These are phyloP conservation scores for Lodderomyces oxycetoniae DNA, from an alignment of 1,139 yeast genomes.

Conservation along the genomic window DNA sequence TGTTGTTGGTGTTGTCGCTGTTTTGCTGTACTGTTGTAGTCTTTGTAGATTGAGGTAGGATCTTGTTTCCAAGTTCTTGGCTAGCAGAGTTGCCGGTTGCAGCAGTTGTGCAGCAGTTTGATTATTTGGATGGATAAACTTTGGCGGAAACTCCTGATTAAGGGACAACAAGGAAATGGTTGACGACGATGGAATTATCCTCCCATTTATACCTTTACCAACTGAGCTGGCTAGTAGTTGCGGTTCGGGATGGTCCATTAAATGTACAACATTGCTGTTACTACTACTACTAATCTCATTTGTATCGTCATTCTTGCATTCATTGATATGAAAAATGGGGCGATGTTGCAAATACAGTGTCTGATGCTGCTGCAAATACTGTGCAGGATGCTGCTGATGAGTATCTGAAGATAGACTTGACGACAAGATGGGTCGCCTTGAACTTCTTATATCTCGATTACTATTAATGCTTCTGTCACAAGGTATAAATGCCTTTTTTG, in stretches of 20 bases:
- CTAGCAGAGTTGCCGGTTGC: conserved; percentile 7
- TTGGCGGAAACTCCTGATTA: conserved; percentile 18
- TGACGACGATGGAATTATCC: conserved; percentile 51
- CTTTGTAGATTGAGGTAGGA: conserved; percentile 15
- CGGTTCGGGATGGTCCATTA: conserved; percentile 47
- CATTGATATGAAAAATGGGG: conserved; percentile 7
- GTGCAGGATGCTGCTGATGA: conserved; percentile 2
- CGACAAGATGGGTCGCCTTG: no score
- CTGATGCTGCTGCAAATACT: conserved; percentile 3
- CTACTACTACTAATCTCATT: no score
- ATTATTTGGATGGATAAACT: conserved; percentile 2
- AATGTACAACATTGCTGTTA: conserved; percentile 1
- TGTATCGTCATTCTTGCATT: conserved; percentile 5
- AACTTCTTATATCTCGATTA: no score
- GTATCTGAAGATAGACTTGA: no score
- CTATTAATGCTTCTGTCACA: no score
- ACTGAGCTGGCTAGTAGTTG: conserved; percentile 51
- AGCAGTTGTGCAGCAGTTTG: conserved; percentile 6
- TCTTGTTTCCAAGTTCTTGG: conserved; percentile 6
- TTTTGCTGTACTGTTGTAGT: conserved; percentile 34
- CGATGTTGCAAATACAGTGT: conserved; percentile 5
- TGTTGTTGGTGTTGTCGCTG: conserved; percentile 8
- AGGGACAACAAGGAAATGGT: conserved; percentile 50
- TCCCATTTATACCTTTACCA: conserved; percentile 49
- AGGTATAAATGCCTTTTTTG: no score